These are phyloP conservation scores for Xerocomus alliaceus DNA, from an alignment of 1,284 basidiomycete genomes.

Conservation along the genomic window DNA sequence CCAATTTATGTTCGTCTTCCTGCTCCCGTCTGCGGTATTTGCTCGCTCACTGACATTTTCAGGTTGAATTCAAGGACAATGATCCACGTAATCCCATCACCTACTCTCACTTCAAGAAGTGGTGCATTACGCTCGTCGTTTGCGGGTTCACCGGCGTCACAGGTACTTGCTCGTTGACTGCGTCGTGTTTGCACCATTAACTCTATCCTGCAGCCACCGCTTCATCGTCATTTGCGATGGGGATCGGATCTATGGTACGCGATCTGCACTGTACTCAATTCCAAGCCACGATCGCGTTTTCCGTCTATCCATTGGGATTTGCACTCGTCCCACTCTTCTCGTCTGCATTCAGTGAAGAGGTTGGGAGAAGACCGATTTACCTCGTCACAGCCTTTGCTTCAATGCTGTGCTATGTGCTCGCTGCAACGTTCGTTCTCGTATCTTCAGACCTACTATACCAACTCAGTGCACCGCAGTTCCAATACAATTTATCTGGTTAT, in stretches of 20 bases:
- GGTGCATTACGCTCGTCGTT: conserved; percentile 35
- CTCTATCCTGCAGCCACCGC: conserved; percentile 47
- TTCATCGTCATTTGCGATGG: conserved; percentile 49
- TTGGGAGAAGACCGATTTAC: conserved; percentile 55
- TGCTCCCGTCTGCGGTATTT: background rate
- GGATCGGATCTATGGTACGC: conserved; percentile 46
- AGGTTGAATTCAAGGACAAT: conserved; percentile 32
- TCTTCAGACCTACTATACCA: background rate
- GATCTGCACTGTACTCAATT: conserved; percentile 48
- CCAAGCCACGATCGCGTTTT: conserved; percentile 46
- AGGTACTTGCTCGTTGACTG: conserved; percentile 11
- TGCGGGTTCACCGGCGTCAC: conserved; percentile 38
- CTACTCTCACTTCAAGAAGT: conserved; percentile 31
- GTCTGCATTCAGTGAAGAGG: conserved; percentile 56
- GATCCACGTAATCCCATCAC: conserved; percentile 32
- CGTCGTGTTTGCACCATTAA: background rate
- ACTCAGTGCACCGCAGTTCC: conserved; percentile 21
- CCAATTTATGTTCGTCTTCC: conserved; percentile 22
- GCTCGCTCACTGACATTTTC: background rate
- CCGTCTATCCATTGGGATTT: conserved; percentile 54
- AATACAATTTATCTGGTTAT: conserved; percentile 34
- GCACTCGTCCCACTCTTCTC: conserved; percentile 55
- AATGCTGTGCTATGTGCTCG: conserved; percentile 52
- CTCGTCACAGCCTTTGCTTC: conserved; percentile 49
- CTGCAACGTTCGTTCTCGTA: conserved; percentile 57